Conservation (phyloP, 805 yeast species). For the Candida patagonica region DNA sequence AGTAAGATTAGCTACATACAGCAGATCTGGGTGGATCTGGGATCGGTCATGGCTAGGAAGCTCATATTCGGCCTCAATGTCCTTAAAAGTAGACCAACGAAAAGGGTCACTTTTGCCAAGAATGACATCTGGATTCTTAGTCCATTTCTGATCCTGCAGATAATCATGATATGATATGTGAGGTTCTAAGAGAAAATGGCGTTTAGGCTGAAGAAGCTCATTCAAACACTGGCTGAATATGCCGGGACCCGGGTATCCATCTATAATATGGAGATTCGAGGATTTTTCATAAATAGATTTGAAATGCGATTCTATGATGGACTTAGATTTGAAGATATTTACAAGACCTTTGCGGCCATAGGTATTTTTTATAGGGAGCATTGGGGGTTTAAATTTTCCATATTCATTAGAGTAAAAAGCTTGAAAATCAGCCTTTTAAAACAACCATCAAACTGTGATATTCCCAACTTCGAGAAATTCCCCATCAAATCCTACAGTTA, state of each 20-base stretch:
- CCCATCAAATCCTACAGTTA: neutral
- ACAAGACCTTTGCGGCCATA: conserved; percentile 22
- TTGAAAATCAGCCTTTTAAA: neutral
- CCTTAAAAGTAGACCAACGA: conserved; percentile 53
- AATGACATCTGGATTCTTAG: conserved; percentile 16
- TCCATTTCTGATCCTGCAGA: conserved; percentile 9
- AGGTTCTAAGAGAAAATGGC: conserved; percentile 55
- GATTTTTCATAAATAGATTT: conserved; percentile 23
- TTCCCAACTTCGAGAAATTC: too few relatives aligned
- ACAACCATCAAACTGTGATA: too few relatives aligned
- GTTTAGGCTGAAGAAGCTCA: conserved; percentile 48
- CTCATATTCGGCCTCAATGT: conserved; percentile 36
- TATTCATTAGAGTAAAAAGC: neutral
- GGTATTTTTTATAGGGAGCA: neutral
- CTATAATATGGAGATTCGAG: conserved; percentile 24
- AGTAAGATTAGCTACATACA: conserved; percentile 53
- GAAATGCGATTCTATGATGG: conserved; percentile 38
- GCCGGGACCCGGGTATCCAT: conserved; percentile 40
- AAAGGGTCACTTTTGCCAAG: conserved; percentile 44
- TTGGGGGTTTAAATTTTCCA: neutral
- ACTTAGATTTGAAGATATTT: conserved; percentile 21
- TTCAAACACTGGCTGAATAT: conserved; percentile 56
- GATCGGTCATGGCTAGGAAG: conserved; percentile 35
- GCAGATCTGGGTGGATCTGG: conserved; percentile 41
- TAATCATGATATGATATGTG: conserved; percentile 27